A percentile compares a stretch with the other conserved stretches of the same genome.
Conservation (phyloP, 164 flowering plant genomes). For the Euptelea pleiosperma region DNA sequence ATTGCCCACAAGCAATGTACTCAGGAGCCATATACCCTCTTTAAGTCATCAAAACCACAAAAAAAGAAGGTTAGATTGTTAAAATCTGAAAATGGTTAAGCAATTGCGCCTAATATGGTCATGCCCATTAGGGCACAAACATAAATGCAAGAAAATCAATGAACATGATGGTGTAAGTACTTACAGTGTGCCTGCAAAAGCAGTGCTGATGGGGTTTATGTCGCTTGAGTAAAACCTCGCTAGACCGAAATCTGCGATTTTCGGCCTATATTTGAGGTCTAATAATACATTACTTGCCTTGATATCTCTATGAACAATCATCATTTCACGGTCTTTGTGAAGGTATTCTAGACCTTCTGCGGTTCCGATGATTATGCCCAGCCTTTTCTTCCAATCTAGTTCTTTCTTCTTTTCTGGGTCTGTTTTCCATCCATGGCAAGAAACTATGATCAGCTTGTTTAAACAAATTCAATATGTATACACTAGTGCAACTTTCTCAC, state of each 20-base stretch:
- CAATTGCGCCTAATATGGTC: no score
- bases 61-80: no score
- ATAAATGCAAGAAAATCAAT: background rate
- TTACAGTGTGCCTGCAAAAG: slow-evolving; percentile 54
- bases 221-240: slow-evolving; percentile 37
- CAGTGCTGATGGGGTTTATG: slow-evolving; percentile 9
- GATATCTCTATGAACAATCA: slow-evolving; percentile 51
- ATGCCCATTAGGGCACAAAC: no score
- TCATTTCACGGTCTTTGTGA: slow-evolving; percentile 35
- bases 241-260: slow-evolving; percentile 67
- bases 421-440: slow-evolving; percentile 24
- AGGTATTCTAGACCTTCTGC: slow-evolving; percentile 64
- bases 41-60: slow-evolving; percentile 7
- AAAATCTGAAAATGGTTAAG: no score
- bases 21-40: slow-evolving; percentile 80
- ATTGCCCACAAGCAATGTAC: slow-evolving; percentile 46
- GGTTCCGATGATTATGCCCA: slow-evolving; percentile 45
- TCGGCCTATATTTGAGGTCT: slow-evolving; percentile 36
- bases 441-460: background rate
- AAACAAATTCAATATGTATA: no score
- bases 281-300: slow-evolving; percentile 58
- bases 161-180: slow-evolving; percentile 13
- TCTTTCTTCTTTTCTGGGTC: slow-evolving; percentile 51
- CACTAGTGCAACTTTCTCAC: no score
- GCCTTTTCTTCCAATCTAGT: slow-evolving; percentile 53